Evolutionary conservation across 2,329 filamentous ascomycete species (phyloP), one percentile per base, ranked within the genome.

Genomic region (Madurella mycetomatis): DNA sequence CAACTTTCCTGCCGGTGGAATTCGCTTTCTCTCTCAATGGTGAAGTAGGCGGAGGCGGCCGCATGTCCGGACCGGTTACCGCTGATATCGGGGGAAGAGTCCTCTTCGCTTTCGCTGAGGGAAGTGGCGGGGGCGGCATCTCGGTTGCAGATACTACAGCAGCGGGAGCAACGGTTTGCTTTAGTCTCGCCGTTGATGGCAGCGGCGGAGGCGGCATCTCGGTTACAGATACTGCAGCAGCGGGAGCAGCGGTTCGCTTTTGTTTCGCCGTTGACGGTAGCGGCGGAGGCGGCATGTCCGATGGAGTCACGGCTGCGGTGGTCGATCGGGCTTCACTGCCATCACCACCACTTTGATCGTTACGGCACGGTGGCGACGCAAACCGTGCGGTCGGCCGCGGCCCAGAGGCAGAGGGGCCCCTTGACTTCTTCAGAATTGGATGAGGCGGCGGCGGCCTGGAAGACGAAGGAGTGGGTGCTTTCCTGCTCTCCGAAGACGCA

Each of bases 361-460:
- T 73, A 32, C 78, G 78, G 31, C 72, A 73, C 32, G 75, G 75
- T 1, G 81, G 81, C 15, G 79, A 80, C 8, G 78, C 75, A 60
- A 85, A 84, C n/a, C 81, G 78, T 51, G 82, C 81, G 9, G 80
- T 84, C n/a, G 80, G 81, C 17, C 78, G 74, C 12, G 79, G 76
- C 5, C 79, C 79, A 15, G 74, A 76, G 17, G 71, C 68, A 31
- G 80, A 80, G 53, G 79, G 78, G 13, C 76, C 77, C 61, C 79
- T 74, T 43, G 75, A 70, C 66, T 84, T 85, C 65, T 84, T 84
- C 55, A 85, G 64, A 50, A 85, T 85, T 0, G 82, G 81, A 60
- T 82, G 80, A 2, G 74, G 65, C 37, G 75, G 77, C 4, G 76
- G 73, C 8, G 76, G 73, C 53, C 75, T 74, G 13, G 74, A 71